Conservation (phyloP, 2,329 filamentous ascomycete genomes). For the Fusarium humuli region DNA sequence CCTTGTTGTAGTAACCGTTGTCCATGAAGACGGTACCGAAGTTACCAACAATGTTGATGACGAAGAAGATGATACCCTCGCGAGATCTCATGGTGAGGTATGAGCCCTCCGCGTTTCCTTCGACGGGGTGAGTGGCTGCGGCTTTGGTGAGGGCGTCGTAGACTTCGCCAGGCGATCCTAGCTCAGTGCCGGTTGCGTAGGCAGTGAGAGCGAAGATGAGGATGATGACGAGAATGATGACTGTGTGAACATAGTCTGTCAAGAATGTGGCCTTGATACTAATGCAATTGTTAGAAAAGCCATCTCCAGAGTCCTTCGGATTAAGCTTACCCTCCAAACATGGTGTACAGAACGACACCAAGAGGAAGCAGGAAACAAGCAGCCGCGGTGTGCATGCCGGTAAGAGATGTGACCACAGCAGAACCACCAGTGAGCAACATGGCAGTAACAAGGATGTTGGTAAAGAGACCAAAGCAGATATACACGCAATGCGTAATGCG, state of each 20-base stretch:
- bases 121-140: constrained; percentile 76
- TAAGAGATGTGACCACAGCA: constrained; percentile 64
- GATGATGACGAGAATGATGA: constrained; percentile 86
- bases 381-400: constrained; percentile 71
- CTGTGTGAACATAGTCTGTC: constrained; percentile 85
- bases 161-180: constrained; percentile 81
- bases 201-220: constrained; percentile 86
- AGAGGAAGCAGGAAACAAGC: constrained; percentile 87
- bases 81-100: constrained; percentile 82
- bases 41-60: constrained; percentile 88
- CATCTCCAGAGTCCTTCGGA: accelerated
- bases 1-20: constrained; percentile 92
- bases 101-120: constrained; percentile 82
- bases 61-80: constrained; percentile 88
- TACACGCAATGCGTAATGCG: constrained; percentile 78
- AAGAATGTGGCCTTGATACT: constrained; percentile 88
- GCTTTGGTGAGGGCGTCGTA: constrained; percentile 82
- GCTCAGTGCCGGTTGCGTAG: constrained; percentile 77
- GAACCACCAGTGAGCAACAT: constrained; percentile 87
- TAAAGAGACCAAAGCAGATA: constrained; percentile 84
- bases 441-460: constrained; percentile 87
- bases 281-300: neutral
- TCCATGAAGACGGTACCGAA: constrained; percentile 88
- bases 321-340: constrained; percentile 63
- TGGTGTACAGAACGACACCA: constrained; percentile 78